Evolutionary conservation across 2,329 filamentous ascomycete species (phyloP).

Genomic region (Botrytis cinerea): DNA sequence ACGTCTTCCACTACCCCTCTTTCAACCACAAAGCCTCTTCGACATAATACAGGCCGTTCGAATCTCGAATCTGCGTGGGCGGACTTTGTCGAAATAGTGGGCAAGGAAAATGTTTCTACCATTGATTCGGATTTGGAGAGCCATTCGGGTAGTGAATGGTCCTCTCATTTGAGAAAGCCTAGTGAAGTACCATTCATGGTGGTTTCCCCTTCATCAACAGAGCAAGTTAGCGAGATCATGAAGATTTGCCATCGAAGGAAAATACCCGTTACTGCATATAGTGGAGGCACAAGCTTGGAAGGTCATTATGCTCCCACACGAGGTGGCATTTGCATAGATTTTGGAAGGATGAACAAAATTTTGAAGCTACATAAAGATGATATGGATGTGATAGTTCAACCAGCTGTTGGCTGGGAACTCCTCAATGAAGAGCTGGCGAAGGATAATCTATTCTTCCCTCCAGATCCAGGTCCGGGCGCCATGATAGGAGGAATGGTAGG

Average conservation of each 20-base stretch:
- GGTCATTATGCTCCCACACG: slow-evolving; percentile 83
- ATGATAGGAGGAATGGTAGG: slow-evolving; percentile 91
- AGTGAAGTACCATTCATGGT: slow-evolving; percentile 65
- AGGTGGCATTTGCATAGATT: slow-evolving; percentile 84
- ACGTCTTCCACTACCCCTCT: slow-evolving; percentile 62
- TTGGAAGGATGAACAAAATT: slow-evolving; percentile 81
- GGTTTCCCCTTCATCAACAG: slow-evolving; percentile 74
- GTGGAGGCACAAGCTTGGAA: slow-evolving; percentile 85
- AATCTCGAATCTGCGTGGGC: slow-evolving; percentile 70
- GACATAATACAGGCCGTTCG: slow-evolving; percentile 59
- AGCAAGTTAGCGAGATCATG: slow-evolving; percentile 84
- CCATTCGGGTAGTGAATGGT: slow-evolving; percentile 65
- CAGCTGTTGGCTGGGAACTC: slow-evolving; percentile 82
- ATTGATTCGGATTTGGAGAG: slow-evolving; percentile 54
- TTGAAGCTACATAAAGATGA: slow-evolving; percentile 75
- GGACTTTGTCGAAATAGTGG: slow-evolving; percentile 66
- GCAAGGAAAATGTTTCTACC: slow-evolving; percentile 66
- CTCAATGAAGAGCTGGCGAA: slow-evolving; percentile 76
- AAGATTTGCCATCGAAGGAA: slow-evolving; percentile 78
- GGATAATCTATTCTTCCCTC: slow-evolving; percentile 85
- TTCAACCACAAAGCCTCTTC: slow-evolving; percentile 50
- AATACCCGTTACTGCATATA: slow-evolving; percentile 86
- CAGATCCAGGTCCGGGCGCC: slow-evolving; percentile 85
- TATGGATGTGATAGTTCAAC: slow-evolving; percentile 74
- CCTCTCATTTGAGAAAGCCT: slow-evolving; percentile 54